A percentile compares a stretch with the other conserved stretches of the same genome.
phyloP scores from a whole-genome alignment of 2,329 filamentous ascomycete species.

The Alternaria conjuncta region DNA sequence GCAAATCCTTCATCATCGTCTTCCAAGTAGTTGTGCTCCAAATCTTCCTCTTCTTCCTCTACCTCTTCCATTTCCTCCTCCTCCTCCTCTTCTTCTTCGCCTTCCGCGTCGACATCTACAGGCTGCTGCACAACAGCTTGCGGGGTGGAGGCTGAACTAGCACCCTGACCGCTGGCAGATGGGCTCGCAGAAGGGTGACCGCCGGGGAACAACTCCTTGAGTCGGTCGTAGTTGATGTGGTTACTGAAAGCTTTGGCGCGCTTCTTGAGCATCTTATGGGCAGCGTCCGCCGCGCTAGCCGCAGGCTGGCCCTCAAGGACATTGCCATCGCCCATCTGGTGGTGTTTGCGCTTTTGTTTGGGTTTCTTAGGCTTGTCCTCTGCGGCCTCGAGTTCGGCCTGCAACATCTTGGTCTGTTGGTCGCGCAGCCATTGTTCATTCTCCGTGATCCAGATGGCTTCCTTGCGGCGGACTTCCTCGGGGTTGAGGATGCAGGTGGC shows the following conservation, averaged over 20 bases:
- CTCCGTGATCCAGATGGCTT: conserved; percentile 90
- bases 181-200: conserved; percentile 20
- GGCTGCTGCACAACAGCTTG: conserved; percentile 10
- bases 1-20: conserved; percentile 52
- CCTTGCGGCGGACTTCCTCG: conserved; percentile 80
- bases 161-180: conserved; percentile 27
- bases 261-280: conserved; percentile 55
- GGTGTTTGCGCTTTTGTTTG: conserved; percentile 52
- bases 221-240: conserved; percentile 55
- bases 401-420: conserved; percentile 82
- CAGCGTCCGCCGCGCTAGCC: conserved; percentile 54
- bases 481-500: conserved; percentile 76
- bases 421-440: conserved; percentile 93
- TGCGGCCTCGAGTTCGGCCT: conserved; percentile 68
- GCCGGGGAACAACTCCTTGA: conserved; percentile 50
- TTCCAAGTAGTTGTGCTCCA: conserved; percentile 48
- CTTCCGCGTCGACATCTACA: conserved; percentile 21
- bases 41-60: conserved; percentile 51
- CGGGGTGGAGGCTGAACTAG: conserved; percentile 24
- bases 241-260: conserved; percentile 51
- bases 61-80: conserved; percentile 43
- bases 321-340: conserved; percentile 49
- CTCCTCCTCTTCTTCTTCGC: conserved; percentile 26
- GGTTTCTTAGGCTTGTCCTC: conserved; percentile 57
- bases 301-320: conserved; percentile 53